Base-by-base conservation (phyloP, 352 stramenopile genomes). In the Phytopythium litorale region DNA sequence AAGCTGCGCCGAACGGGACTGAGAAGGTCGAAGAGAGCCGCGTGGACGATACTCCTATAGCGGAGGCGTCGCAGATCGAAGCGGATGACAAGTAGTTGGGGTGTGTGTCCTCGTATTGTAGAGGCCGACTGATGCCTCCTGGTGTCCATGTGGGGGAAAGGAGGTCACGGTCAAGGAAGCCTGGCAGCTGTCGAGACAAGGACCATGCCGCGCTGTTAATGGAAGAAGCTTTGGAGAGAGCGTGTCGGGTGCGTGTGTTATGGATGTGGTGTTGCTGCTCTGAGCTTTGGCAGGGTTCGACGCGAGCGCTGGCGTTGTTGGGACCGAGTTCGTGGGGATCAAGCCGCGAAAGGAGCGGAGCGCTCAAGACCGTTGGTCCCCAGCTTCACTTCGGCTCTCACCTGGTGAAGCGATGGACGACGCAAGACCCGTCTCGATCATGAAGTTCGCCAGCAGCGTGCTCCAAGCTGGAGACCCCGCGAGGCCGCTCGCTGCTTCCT, bases 401-500 rank as follows among this genome's bases (percentile, higher is more conserved):
- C 16, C 7, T 19, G 15, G 42, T 28, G n/a, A 13, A 49, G 7
- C 40, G 3, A 46, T 46, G 19, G 42, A 49, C 4, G 19, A 7
- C 3, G 11, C 42, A 15, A 13, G 42, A 15, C 19, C 9, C 42
- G 18, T n/a, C 42, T 23, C 42, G 42, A n/a, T 28, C 3, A 49
- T 49, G 42, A 9, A 25, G 42, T 49, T 19, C 6, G 15, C 42
- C 19, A 7, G 42, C 19, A 49, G 42, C 42, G 15, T 49, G 48
- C 4, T 37, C 13, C 23, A 54, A n/a, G 23, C 12, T 5, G 48
- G 28, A 4, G 7, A 5, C 25, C 3, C 35, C 11, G 23, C 7
- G 48, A 54, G n/a, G 48, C 48, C 71, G 56, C 37, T 60, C 19
- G 21, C 52, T 21, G 12, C 52, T 58, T 58, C 52, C 35, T n/a